phyloP scores from a whole-genome alignment of 179 eudicot species.

The Silene vulgaris region DNA sequence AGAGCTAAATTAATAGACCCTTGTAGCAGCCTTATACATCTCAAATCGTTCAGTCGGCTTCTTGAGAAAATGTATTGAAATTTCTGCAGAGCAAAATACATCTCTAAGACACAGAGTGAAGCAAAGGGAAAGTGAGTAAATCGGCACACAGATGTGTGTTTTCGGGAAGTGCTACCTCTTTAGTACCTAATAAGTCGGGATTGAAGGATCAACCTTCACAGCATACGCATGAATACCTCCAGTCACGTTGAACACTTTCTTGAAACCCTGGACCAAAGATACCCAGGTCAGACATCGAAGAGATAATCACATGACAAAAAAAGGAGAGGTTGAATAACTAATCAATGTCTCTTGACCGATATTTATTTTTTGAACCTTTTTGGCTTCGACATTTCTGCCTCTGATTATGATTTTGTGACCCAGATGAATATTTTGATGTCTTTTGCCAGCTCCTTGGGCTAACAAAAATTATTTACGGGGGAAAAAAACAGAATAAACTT shows the following conservation, averaged over 20 bases:
- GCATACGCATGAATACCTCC: slow-evolving; percentile 97
- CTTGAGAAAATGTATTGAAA: background rate
- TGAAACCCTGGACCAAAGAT: slow-evolving; percentile 63
- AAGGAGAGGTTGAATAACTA: no score
- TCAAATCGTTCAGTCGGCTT: background rate
- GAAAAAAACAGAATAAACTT: no score
- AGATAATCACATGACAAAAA: background rate
- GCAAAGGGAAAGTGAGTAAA: background rate
- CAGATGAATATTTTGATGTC: no score
- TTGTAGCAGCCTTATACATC: background rate
- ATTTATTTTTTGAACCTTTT: no score
- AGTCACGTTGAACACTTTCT: slow-evolving; percentile 67
- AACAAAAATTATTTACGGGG: no score
- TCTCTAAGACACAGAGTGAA: background rate
- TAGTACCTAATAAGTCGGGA: slow-evolving; percentile 70
- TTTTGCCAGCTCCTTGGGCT: no score
- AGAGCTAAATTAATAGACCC: background rate
- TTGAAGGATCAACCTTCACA: slow-evolving; percentile 71
- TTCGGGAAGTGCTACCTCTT: slow-evolving; percentile 17
- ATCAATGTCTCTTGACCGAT: no score
- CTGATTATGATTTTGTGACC: no score
- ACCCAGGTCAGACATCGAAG: slow-evolving; percentile 8
- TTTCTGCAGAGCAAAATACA: background rate
- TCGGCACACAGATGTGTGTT: slow-evolving; percentile 6
- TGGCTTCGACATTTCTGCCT: no score